Base-by-base conservation (phyloP, 1,139 yeast genomes). In the Blastobotrys persicus region DNA sequence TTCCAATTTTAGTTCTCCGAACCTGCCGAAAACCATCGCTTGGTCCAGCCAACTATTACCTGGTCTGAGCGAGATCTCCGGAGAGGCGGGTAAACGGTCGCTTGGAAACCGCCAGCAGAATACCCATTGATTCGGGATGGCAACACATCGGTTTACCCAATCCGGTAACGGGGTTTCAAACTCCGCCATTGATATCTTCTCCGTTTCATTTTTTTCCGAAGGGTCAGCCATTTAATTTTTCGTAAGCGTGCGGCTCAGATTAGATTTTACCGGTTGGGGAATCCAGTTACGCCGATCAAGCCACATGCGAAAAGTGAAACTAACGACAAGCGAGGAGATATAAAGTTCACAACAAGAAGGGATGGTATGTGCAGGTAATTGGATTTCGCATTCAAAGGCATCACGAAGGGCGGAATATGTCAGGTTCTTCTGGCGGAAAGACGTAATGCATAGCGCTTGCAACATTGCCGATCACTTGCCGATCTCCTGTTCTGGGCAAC, bases 401-500 rank as follows among this genome's bases (percentile, higher is more conserved):
- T 23, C 9, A 9, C 28, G 28, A 23, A 23, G 28, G n/a, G 9
- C 28, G 28, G 28, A 23, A 23, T 9, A 23, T 23, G 28, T 23
- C 28, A 23, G 28, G 9, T 6, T 23, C n/a, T 23, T 23, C 28
- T 5, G 28, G 28, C 28, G 28, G 5, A 23, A 9, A 23, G 28
- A 23, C 28, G 28, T 23, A 5, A 23, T 23, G 28, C 28, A 23
- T 23, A 9, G 28, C 9, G 9, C 5, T 23, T 23, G 28, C 9
- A 9, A 23, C 9, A 9, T 9, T 37, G 41, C 19, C 41, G 41
- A 37, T 37, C 41, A 37, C 19, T 37, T 37, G 41, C 18, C 41
- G 41, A 37, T 37, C 41, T 5, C 41, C 41, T n/a, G 4, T 37
- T 37, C 41, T 37, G 28, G 41, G 41, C 19, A 37, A 37, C 17